A percentile compares a stretch with the other conserved stretches of the same genome.
Evolutionary conservation across 257 asterid species (phyloP).

Genomic region (Mitragyna speciosa): DNA sequence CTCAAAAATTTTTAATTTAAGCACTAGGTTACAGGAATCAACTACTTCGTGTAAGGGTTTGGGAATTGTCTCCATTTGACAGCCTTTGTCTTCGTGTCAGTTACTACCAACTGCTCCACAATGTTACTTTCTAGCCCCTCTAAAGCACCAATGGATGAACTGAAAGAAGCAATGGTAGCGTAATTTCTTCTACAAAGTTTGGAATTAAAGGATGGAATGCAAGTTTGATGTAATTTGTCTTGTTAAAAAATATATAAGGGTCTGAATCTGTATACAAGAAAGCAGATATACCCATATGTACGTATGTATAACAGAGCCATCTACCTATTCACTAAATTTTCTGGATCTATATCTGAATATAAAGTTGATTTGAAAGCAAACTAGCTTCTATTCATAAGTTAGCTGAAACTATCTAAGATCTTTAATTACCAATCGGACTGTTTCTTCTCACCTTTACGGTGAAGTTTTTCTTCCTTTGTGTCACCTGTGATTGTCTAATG

Average conservation of each 20-base stretch:
- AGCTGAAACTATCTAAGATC: not conserved
- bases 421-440: too few relatives aligned
- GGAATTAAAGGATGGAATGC: not conserved
- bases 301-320: too few relatives aligned
- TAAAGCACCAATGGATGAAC: not conserved
- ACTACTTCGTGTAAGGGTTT: not conserved
- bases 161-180: not conserved
- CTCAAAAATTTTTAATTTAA: too few relatives aligned
- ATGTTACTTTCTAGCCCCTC: not conserved
- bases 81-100: not conserved
- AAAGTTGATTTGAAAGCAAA: too few relatives aligned
- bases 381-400: not conserved
- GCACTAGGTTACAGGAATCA: not conserved
- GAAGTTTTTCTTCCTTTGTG: not conserved
- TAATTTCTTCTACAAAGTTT: too few relatives aligned
- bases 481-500: not conserved
- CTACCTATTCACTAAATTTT: too few relatives aligned
- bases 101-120: not conserved
- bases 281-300: too few relatives aligned
- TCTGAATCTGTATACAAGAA: too few relatives aligned
- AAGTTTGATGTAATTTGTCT: not conserved
- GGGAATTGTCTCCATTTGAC: not conserved
- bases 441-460: too few relatives aligned
- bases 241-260: too few relatives aligned
- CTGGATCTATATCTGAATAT: too few relatives aligned